Evolutionary conservation across 1,284 basidiomycete species (phyloP), one percentile per base, ranked within the genome.

Genomic region (Rhodotorula sp.): DNA sequence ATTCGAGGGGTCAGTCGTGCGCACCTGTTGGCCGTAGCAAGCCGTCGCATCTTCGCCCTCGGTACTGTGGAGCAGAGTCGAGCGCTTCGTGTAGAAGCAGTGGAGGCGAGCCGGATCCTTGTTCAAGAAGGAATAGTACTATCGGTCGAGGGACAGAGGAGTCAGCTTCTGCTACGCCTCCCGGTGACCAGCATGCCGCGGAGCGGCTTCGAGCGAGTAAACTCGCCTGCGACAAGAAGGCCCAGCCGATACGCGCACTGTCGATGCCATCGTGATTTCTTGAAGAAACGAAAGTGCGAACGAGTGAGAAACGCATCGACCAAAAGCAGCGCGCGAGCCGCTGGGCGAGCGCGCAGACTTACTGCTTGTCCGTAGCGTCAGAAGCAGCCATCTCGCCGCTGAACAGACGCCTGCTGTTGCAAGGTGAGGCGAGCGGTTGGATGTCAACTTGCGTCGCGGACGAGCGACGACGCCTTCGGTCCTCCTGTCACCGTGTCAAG

Each of bases 51-150:
- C 95, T 83, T 96, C 94, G 68, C 95, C 96, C 84, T 96, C 94
- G 69, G 90, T 91, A 67, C 93, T 93, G 82, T 96, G 94, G 80
- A 91, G 91, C 84, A 95, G 95, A 76, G 95, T 97, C 64, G 94
- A 97, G 78, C 88, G 87, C 86, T 98, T 98, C 80, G 90, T 97
- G 86, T 99, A 99, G 85, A 99, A 99, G 84, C 94, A 95, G 84
- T 99, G 95, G 76, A 99, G 87, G 81, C 93, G 91, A 83, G 90
- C 86, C 75, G 95, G 95, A 75, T 95, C 89, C 84, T 97, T 95
- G 87, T 99, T 96, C 77, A 68, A 54, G 67, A 67, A 68, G 17
- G 67, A 69, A 63, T 74, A 74, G 56, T 74, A 74, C 70, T 72
- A 61, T 15, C 15, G 7, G 20, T 15, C 1, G 18, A n/a, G 6